Percentiles rank a stretch among this genome's conserved stretches.
These are phyloP conservation scores for Sequoia sempervirens DNA, from an alignment of 75 land plant species.

Conservation along the genomic window DNA sequence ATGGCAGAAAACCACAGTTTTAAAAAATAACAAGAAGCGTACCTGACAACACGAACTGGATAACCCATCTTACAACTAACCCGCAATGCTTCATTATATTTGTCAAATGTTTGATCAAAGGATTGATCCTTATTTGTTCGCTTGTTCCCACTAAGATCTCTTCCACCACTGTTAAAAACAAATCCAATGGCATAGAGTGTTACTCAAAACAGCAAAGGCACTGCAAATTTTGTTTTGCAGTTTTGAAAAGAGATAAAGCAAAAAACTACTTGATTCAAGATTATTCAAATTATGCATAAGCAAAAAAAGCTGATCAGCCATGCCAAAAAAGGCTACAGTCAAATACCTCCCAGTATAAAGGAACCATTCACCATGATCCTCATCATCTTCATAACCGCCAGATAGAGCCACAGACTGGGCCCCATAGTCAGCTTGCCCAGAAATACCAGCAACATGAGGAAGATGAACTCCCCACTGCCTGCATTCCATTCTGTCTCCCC, in stretches of 20 bases:
- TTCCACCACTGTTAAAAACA: slow-evolving; percentile 70
- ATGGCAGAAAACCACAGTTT: not conserved
- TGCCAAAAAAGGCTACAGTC: not conserved
- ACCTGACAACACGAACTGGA: slow-evolving; percentile 69
- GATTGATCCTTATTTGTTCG: slow-evolving; percentile 76
- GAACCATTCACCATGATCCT: slow-evolving; percentile 99
- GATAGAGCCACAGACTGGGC: slow-evolving; percentile 88
- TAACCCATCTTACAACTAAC: slow-evolving; percentile 65
- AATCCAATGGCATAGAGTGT: not conserved
- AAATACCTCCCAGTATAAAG: slow-evolving; percentile 91
- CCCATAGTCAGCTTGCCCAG: slow-evolving; percentile 80
- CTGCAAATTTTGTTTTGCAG: not conserved
- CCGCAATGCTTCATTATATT: slow-evolving; percentile 60
- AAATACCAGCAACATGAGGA: slow-evolving; percentile 93
- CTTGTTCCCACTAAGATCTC: slow-evolving; percentile 93
- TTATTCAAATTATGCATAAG: not conserved
- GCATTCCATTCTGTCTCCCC: slow-evolving; percentile 87
- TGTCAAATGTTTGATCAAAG: slow-evolving; percentile 77
- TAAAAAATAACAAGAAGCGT: not conserved
- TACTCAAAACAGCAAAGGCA: not conserved
- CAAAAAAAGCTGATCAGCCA: not conserved
- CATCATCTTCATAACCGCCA: slow-evolving; percentile 95
- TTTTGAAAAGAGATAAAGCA: not conserved
- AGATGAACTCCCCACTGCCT: slow-evolving; percentile 94
- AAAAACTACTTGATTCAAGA: not conserved